Percentiles rank a stretch among this genome's conserved stretches.
phyloP scores from a whole-genome alignment of 2,329 filamentous ascomycete genomes.

The Sporothrix protearum region DNA sequence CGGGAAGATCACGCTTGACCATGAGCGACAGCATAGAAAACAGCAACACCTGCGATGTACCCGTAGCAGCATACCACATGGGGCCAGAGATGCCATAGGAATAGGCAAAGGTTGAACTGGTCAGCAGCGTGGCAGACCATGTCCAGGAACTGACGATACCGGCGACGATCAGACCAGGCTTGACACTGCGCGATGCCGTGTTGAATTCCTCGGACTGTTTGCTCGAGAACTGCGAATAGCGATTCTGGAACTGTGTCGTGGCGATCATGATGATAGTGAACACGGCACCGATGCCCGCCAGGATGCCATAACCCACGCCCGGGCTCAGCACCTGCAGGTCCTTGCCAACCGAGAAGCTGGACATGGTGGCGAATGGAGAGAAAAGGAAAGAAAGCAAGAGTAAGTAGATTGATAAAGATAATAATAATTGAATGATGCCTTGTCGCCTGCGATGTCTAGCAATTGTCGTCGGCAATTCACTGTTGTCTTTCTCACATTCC shows the following conservation, averaged over 20 bases:
- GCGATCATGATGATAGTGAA: slow-evolving; percentile 43
- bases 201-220: slow-evolving; percentile 46
- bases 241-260: slow-evolving; percentile 39
- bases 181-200: slow-evolving; percentile 43
- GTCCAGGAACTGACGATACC: slow-evolving; percentile 50
- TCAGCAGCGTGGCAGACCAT: slow-evolving; percentile 45
- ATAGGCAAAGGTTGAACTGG: slow-evolving; percentile 40
- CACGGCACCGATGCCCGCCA: slow-evolving; percentile 48
- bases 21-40: slow-evolving; percentile 43
- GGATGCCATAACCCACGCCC: slow-evolving; percentile 48
- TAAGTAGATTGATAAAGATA: not conserved
- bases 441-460: not conserved
- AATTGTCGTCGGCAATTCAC: no score
- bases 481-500: not conserved
- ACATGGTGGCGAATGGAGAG: not conserved
- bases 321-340: slow-evolving; percentile 29
- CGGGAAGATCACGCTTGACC: slow-evolving; percentile 41
- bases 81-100: slow-evolving; percentile 41
- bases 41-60: slow-evolving; percentile 41
- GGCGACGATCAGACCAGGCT: slow-evolving; percentile 45
- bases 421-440: not conserved
- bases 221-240: slow-evolving; percentile 39
- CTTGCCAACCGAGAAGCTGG: slow-evolving; percentile 5
- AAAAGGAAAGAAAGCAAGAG: not conserved
- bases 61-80: slow-evolving; percentile 43